Evolutionary conservation across 768 basidiomycete species (phyloP).

Genomic region (Grammothele lineata): DNA sequence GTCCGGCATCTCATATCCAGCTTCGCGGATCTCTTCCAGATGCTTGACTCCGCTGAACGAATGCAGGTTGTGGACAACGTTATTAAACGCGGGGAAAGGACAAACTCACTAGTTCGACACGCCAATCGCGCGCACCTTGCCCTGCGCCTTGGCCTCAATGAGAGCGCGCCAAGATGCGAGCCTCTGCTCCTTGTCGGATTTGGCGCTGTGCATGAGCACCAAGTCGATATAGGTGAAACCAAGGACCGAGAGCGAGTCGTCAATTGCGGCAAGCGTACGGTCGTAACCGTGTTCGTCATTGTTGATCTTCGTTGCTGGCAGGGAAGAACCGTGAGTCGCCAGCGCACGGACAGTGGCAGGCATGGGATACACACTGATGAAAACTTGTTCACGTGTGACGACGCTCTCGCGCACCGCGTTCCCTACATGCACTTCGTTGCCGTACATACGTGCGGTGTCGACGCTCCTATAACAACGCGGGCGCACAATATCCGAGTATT

Average conservation of each 20-base stretch:
- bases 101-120: conserved; percentile 76
- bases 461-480: conserved; percentile 48
- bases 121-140: conserved; percentile 70
- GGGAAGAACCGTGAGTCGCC: not conserved
- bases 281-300: conserved; percentile 61
- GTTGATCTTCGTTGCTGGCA: conserved; percentile 60
- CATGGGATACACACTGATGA: conserved; percentile 52
- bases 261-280: conserved; percentile 51
- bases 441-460: conserved; percentile 69
- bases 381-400: conserved; percentile 54
- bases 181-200: conserved; percentile 57
- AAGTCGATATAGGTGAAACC: conserved; percentile 65
- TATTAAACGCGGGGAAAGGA: not conserved
- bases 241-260: conserved; percentile 56
- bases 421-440: conserved; percentile 60
- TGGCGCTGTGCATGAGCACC: conserved; percentile 75
- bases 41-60: conserved; percentile 56
- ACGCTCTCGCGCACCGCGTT: conserved; percentile 54
- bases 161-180: conserved; percentile 72
- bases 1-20: conserved; percentile 59
- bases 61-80: no score
- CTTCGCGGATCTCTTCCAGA: conserved; percentile 65
- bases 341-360: not conserved
- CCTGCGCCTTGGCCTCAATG: conserved; percentile 52
- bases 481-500: no score